phyloP scores from a whole-genome alignment of 192 early-diverging fungal genomes.

The Coemansia sp. region DNA sequence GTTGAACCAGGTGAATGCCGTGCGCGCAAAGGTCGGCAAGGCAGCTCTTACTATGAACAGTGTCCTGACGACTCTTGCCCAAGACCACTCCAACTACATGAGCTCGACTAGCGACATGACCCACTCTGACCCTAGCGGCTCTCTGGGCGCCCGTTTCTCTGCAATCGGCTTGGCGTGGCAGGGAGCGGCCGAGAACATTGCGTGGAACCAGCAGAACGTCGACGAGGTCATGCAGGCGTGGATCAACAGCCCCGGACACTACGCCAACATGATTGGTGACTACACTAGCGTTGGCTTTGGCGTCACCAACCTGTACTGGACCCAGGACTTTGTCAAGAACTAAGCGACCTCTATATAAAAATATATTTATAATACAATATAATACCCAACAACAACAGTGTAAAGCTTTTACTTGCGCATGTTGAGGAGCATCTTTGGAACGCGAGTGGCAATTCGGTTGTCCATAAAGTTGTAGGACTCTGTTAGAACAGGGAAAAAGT shows the following conservation, averaged over 20 bases:
- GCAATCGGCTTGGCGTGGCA: constrained; percentile 4
- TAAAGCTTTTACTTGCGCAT: constrained; percentile 3
- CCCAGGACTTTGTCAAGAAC: constrained; percentile 24
- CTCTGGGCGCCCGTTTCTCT: constrained; percentile 20
- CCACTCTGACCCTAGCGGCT: constrained; percentile 24
- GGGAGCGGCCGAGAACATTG: constrained; percentile 50
- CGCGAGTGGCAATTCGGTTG: constrained; percentile 30
- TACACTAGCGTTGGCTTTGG: constrained; percentile 46
- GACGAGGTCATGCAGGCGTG: constrained; percentile 36
- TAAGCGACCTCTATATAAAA: not conserved
- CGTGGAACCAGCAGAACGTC: constrained; percentile 33
- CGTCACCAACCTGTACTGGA: constrained; percentile 31
- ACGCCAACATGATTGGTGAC: constrained; percentile 46
- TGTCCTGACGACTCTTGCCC: constrained; percentile 21
- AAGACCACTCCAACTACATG: constrained; percentile 39
- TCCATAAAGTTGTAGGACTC: constrained; percentile 44
- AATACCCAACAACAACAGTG: not conserved
- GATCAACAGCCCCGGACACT: constrained; percentile 47
- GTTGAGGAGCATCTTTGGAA: constrained; percentile 28
- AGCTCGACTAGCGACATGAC: constrained; percentile 14
- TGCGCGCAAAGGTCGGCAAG: constrained; percentile 26
- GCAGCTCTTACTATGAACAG: constrained; percentile 7
- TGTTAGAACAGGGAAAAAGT: constrained; percentile 42
- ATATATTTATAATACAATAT: constrained; percentile 1
- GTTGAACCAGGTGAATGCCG: constrained; percentile 33